These are phyloP conservation scores for Sporobolomyces pararoseus DNA, from an alignment of 768 basidiomycete species.

Conservation along the genomic window DNA sequence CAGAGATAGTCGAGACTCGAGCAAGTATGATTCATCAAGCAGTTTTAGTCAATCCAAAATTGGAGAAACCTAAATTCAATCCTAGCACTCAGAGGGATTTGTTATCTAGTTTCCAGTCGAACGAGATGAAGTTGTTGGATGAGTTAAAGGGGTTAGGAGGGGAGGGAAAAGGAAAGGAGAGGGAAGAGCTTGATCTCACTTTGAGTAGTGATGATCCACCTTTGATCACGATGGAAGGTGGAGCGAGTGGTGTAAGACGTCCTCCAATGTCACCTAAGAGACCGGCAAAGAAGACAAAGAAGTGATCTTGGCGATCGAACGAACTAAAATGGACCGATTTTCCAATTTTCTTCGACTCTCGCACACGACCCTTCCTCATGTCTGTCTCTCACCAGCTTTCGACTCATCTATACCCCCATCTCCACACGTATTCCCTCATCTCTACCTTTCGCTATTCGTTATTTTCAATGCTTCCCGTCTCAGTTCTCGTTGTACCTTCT, in stretches of 20 bases:
- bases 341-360: neutral
- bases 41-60: constrained; percentile 28
- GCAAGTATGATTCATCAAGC: constrained; percentile 21
- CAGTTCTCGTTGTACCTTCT: too few relatives aligned
- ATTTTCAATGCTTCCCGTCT: too few relatives aligned
- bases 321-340: neutral
- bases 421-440: too few relatives aligned
- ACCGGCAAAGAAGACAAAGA: neutral
- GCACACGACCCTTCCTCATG: neutral
- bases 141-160: neutral
- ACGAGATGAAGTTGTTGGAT: neutral
- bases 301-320: neutral
- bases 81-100: constrained; percentile 20
- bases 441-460: neutral
- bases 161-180: neutral
- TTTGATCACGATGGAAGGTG: neutral
- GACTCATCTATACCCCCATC: neutral
- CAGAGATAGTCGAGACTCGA: constrained; percentile 27
- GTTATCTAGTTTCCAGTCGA: constrained; percentile 21
- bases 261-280: constrained; percentile 9
- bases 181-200: neutral
- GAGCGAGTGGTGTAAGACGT: neutral
- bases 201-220: neutral
- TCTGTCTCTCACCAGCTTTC: neutral
- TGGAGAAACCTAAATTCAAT: neutral